Conservation (phyloP, 2,329 filamentous ascomycete species). For the Fusarium tupiense region DNA sequence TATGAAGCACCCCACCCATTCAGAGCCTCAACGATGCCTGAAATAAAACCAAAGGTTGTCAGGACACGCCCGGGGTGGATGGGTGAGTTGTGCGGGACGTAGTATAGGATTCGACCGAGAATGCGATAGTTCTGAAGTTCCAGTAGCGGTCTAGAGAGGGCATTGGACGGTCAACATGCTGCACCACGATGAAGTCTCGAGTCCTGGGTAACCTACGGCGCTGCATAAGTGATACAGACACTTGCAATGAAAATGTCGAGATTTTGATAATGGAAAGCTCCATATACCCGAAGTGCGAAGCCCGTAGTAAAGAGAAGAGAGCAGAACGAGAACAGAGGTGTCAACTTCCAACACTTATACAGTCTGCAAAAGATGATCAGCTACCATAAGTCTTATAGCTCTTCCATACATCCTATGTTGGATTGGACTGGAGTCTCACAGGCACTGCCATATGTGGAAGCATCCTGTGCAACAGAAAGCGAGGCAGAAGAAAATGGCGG, state of each 20-base stretch:
- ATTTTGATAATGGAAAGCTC: conserved; percentile 46
- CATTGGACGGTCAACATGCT: neutral
- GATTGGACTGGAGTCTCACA: conserved; percentile 51
- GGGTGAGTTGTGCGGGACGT: conserved; percentile 65
- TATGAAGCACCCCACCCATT: conserved; percentile 59
- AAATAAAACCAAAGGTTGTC: conserved; percentile 58
- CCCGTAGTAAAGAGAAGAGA: conserved; percentile 64
- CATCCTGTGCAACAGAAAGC: conserved; percentile 52
- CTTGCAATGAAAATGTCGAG: conserved; percentile 48
- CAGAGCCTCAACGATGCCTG: conserved; percentile 58
- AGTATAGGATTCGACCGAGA: conserved; percentile 67
- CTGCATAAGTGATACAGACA: conserved; percentile 49
- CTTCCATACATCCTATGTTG: neutral
- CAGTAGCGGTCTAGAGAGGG: conserved; percentile 59
- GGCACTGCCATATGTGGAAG: conserved; percentile 55
- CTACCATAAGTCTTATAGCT: neutral
- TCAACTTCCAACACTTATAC: conserved; percentile 67
- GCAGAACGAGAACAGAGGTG: conserved; percentile 63
- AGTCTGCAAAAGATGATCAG: conserved; percentile 48
- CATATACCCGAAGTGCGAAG: conserved; percentile 57
- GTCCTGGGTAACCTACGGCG: conserved; percentile 42
- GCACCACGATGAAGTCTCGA: neutral
- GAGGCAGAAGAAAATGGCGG: conserved; percentile 57
- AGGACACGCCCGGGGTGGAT: conserved; percentile 57
- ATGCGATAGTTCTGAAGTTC: conserved; percentile 71